phyloP scores from a whole-genome alignment of 169 alveolate species.

The Babesia ovata region DNA sequence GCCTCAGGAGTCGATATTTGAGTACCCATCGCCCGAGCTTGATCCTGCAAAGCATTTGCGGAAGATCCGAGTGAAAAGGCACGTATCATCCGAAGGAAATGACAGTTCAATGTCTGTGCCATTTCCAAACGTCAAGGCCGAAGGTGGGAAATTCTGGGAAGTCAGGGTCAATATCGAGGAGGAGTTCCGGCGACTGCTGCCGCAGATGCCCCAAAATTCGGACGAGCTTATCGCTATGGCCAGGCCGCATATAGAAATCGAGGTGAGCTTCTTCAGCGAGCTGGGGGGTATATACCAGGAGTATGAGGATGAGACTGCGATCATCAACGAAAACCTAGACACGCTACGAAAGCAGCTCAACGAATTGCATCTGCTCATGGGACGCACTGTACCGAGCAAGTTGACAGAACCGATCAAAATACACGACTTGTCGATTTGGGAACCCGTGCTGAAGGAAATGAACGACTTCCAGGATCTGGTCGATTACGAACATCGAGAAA shows the following conservation, averaged over 20 bases:
- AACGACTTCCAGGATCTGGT: constrained; percentile 79
- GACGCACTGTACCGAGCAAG: constrained; percentile 30
- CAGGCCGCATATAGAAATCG: constrained; percentile 35
- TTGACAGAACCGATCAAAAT: constrained; percentile 49
- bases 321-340: constrained; percentile 2
- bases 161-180: constrained; percentile 4
- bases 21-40: too few relatives aligned
- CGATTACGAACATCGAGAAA: constrained; percentile 72
- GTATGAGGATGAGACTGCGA: constrained; percentile 19
- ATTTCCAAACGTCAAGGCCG: not conserved
- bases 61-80: too few relatives aligned
- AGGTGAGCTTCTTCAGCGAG: constrained; percentile 20
- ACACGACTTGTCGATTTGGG: constrained; percentile 31
- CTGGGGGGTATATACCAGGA: constrained; percentile 62
- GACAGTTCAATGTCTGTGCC: too few relatives aligned
- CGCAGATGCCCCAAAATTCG: not conserved
- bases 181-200: not conserved
- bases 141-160: not conserved
- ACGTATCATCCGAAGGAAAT: too few relatives aligned
- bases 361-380: constrained; percentile 43
- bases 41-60: too few relatives aligned
- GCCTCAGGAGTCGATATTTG: too few relatives aligned
- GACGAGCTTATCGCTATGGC: constrained; percentile 34
- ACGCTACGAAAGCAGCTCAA: constrained; percentile 22
- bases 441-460: constrained; percentile 63